Conservation (phyloP, 2,329 filamentous ascomycete species). For the Xylaria sp. region DNA sequence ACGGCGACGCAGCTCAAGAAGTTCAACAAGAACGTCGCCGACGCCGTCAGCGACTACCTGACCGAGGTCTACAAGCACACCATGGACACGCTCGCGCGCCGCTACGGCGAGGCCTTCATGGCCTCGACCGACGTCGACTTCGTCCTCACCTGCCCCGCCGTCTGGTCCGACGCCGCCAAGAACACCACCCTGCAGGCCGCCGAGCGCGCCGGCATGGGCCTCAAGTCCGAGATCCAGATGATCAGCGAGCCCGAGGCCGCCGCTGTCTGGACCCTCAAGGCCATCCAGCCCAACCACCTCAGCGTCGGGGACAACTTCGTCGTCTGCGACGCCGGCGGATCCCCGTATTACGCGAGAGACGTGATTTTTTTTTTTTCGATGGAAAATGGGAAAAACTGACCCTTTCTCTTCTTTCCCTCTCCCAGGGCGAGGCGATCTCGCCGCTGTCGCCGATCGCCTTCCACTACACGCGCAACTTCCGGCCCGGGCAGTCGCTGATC, state of each 20-base stretch:
- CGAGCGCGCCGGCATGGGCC: slow-evolving; percentile 77
- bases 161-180: slow-evolving; percentile 86
- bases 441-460: slow-evolving; percentile 76
- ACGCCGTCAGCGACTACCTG: slow-evolving; percentile 79
- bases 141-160: slow-evolving; percentile 79
- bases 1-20: slow-evolving; percentile 76
- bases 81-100: slow-evolving; percentile 73
- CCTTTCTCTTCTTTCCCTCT: no score
- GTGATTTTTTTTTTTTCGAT: slow-evolving; percentile 4
- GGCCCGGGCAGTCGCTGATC: slow-evolving; percentile 73
- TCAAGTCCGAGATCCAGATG: slow-evolving; percentile 70
- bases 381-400: no score
- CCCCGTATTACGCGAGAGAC: no score
- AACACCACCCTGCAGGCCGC: slow-evolving; percentile 79
- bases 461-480: slow-evolving; percentile 85
- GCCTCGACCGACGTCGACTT: slow-evolving; percentile 75
- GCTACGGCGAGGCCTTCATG: slow-evolving; percentile 81
- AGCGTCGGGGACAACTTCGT: slow-evolving; percentile 69
- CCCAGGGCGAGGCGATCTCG: slow-evolving; percentile 72
- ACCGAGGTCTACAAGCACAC: slow-evolving; percentile 77
- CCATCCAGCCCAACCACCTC: slow-evolving; percentile 74
- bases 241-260: slow-evolving; percentile 82
- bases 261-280: slow-evolving; percentile 78
- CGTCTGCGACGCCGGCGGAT: slow-evolving; percentile 65
- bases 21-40: slow-evolving; percentile 75